A percentile compares a stretch with the other conserved stretches of the same genome.
These are phyloP conservation scores for Leptographium flavum DNA, from an alignment of 2,329 filamentous ascomycete species.

Conservation along the genomic window DNA sequence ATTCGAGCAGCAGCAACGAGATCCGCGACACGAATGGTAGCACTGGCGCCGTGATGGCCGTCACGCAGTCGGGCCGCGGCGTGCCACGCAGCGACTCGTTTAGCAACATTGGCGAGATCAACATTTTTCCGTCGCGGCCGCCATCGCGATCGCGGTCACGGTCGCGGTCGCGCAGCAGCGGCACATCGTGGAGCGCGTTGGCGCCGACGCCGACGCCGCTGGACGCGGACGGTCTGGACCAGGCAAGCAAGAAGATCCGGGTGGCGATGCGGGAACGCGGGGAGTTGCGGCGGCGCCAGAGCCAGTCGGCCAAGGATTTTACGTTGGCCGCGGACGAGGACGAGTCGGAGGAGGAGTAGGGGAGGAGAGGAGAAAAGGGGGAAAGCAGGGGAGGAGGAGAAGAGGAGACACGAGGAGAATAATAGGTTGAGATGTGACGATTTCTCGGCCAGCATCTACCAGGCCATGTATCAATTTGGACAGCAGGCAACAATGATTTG, in stretches of 20 bases:
- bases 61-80: slow-evolving; percentile 36
- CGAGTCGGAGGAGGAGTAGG: slow-evolving; percentile 3
- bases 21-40: not conserved
- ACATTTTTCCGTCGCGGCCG: slow-evolving; percentile 80
- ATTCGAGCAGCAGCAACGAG: slow-evolving; percentile 23
- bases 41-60: slow-evolving; percentile 23
- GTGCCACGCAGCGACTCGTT: slow-evolving; percentile 85
- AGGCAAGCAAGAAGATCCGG: slow-evolving; percentile 71
- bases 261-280: slow-evolving; percentile 74
- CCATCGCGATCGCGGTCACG: slow-evolving; percentile 59
- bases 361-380: slow-evolving; percentile 5
- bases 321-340: slow-evolving; percentile 8
- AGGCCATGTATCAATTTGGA: too few species aligned
- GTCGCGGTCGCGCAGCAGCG: slow-evolving; percentile 61
- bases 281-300: slow-evolving; percentile 42
- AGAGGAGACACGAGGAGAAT: not conserved
- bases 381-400: not conserved
- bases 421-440: not conserved
- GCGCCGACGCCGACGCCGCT: slow-evolving; percentile 55
- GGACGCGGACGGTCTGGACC: slow-evolving; percentile 60
- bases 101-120: slow-evolving; percentile 73
- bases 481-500: too few species aligned
- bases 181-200: slow-evolving; percentile 26
- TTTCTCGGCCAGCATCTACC: too few species aligned
- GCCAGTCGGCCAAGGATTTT: slow-evolving; percentile 15